Percentiles rank a stretch among this genome's conserved stretches.
Conservation (phyloP, 148 eudicot genomes). For the Dianthus caryophyllus region DNA sequence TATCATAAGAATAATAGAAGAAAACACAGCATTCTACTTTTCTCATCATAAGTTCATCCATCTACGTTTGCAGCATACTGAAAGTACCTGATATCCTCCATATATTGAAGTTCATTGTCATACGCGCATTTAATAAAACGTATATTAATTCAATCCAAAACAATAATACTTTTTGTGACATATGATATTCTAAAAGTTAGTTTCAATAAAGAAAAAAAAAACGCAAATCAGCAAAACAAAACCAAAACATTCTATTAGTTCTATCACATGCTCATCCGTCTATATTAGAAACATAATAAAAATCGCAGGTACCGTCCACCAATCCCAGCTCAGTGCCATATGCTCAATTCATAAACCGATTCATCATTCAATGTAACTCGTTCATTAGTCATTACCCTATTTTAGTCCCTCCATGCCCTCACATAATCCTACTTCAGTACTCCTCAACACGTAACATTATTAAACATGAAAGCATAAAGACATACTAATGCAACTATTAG, state of each 20-base stretch:
- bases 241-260: neutral
- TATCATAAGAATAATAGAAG: too few relatives aligned
- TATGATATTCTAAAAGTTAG: neutral
- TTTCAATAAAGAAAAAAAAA: neutral
- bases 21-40: too few relatives aligned
- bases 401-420: neutral
- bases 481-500: neutral
- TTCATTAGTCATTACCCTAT: neutral
- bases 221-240: neutral
- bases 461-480: neutral
- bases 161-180: neutral
- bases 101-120: too few relatives aligned
- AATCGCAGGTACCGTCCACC: neutral
- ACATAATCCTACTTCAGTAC: neutral
- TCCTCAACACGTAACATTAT: neutral
- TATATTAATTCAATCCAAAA: too few relatives aligned
- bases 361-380: neutral
- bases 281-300: neutral
- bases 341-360: neutral
- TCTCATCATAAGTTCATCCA: too few relatives aligned
- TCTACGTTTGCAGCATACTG: too few relatives aligned
- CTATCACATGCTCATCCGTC: neutral
- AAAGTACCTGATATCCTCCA: too few relatives aligned
- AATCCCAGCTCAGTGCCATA: neutral
- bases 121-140: too few relatives aligned